Evolutionary conservation across 202 grass and related monocot species (phyloP).

Genomic region (Setaria viridis): DNA sequence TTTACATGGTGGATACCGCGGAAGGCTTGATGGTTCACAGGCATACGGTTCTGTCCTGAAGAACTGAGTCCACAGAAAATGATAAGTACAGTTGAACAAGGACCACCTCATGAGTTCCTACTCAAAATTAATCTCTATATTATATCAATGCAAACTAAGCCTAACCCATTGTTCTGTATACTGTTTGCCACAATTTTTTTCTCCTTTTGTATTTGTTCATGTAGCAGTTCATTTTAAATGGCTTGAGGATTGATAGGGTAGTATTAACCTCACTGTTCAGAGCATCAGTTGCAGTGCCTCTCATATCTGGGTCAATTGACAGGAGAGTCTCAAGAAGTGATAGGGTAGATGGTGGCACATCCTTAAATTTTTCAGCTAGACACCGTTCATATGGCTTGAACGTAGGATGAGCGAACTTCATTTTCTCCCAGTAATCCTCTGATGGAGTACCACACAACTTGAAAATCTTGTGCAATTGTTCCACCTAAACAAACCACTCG

Average conservation of each 20-base stretch:
- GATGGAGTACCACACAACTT: constrained; percentile 92
- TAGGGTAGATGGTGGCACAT: constrained; percentile 60
- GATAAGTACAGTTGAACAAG: constrained; percentile 35
- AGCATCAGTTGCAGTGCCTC: constrained; percentile 87
- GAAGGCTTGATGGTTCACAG: constrained; percentile 90
- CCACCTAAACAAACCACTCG: constrained; percentile 66
- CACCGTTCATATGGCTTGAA: constrained; percentile 76
- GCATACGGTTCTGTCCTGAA: constrained; percentile 93
- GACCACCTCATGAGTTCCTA: constrained; percentile 2
- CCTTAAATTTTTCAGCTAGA: constrained; percentile 76
- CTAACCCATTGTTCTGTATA: constrained; percentile 4
- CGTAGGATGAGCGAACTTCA: constrained; percentile 67
- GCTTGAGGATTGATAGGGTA: constrained; percentile 19
- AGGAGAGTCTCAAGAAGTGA: constrained; percentile 83
- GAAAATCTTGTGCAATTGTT: constrained; percentile 96
- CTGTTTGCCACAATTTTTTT: background rate
- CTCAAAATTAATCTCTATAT: background rate
- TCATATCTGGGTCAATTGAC: constrained; percentile 76
- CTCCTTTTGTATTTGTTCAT: background rate
- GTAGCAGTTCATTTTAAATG: constrained; percentile 7
- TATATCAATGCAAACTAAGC: background rate
- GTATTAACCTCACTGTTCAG: constrained; percentile 85
- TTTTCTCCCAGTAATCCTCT: constrained; percentile 84
- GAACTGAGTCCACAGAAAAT: constrained; percentile 67
- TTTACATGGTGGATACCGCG: constrained; percentile 86